Conservation (phyloP, 345 rosid species). For the Heritiera littoralis region DNA sequence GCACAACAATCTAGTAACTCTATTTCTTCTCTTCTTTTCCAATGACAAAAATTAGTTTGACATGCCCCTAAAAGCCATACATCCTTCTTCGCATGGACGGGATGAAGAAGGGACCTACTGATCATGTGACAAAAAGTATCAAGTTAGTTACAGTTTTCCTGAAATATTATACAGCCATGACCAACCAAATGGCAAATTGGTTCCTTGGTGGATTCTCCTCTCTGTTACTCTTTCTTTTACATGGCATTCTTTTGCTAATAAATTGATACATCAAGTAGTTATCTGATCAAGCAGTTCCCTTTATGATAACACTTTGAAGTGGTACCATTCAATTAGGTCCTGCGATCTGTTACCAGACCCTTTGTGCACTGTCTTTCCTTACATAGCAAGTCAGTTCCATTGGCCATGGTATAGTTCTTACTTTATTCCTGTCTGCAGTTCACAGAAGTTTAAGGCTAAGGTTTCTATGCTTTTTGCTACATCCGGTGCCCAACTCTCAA, state of each 20-base stretch:
- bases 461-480: background rate
- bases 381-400: background rate
- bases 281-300: background rate
- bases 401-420: background rate
- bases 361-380: background rate
- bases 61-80: too few species aligned
- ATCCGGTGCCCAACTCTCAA: background rate
- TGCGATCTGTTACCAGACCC: background rate
- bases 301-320: background rate
- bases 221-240: background rate
- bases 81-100: background rate
- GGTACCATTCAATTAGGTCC: slow-evolving; percentile 16
- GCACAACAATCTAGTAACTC: background rate
- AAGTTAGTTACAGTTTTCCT: background rate
- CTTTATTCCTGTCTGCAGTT: slow-evolving; percentile 11
- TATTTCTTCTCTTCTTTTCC: background rate
- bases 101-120: background rate
- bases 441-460: slow-evolving; percentile 1
- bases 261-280: background rate
- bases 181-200: background rate
- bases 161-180: background rate
- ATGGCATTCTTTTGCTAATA: background rate
- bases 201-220: background rate
- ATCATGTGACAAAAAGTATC: background rate
- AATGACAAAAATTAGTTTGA: too few species aligned